These are phyloP conservation scores for Salicornia ramosissima DNA, from an alignment of 148 eudicot genomes.

Conservation along the genomic window DNA sequence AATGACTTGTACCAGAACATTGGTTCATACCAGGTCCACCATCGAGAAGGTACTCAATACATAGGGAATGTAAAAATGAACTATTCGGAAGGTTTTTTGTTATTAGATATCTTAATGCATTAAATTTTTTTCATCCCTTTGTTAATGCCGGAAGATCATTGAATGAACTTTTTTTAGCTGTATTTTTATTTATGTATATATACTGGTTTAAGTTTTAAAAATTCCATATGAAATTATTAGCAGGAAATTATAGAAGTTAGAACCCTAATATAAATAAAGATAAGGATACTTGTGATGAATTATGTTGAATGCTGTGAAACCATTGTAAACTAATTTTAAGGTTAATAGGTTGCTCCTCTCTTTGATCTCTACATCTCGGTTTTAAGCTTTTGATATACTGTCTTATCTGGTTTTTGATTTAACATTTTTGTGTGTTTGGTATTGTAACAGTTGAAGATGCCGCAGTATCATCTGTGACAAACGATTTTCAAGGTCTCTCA, in stretches of 20 bases:
- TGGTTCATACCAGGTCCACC: constrained; percentile 48
- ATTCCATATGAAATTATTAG: too few relatives aligned
- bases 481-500: constrained; percentile 60
- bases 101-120: neutral
- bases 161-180: too few relatives aligned
- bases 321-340: neutral
- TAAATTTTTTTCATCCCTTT: neutral
- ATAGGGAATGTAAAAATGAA: neutral
- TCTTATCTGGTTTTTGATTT: neutral
- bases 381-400: neutral
- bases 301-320: neutral
- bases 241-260: too few relatives aligned
- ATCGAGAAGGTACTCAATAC: constrained; percentile 47
- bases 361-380: neutral
- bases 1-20: constrained; percentile 45
- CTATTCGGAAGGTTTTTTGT: neutral
- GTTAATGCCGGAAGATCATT: neutral
- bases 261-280: too few relatives aligned
- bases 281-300: neutral
- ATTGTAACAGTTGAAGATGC: constrained; percentile 25
- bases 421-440: neutral
- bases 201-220: too few relatives aligned
- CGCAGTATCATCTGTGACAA: constrained; percentile 54
- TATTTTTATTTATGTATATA: too few relatives aligned
- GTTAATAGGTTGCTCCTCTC: too few relatives aligned